A percentile compares a stretch with the other conserved stretches of the same genome.
Conservation (phyloP, 2,329 filamentous ascomycete genomes). For the Alternaria infectoria region DNA sequence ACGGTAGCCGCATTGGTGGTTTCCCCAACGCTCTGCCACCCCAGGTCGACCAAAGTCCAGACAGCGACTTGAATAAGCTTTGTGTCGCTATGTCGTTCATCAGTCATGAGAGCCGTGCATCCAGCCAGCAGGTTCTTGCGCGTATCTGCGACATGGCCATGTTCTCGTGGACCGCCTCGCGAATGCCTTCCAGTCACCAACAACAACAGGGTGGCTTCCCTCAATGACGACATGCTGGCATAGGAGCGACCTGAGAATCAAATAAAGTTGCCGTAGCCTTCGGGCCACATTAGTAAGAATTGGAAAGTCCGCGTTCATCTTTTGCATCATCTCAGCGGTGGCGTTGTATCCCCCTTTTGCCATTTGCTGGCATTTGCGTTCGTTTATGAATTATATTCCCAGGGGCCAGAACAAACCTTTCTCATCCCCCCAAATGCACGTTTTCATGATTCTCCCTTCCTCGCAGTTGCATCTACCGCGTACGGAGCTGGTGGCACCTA, state of each 20-base stretch:
- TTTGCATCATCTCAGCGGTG: constrained; percentile 12
- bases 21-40: constrained; percentile 51
- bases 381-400: constrained; percentile 9
- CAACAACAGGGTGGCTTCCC: constrained; percentile 1
- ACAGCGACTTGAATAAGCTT: constrained; percentile 52
- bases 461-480: constrained; percentile 5
- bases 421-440: background rate
- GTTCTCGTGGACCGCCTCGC: constrained; percentile 50
- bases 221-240: constrained; percentile 1
- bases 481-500: constrained; percentile 11
- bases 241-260: background rate
- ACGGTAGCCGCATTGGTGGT: constrained; percentile 65
- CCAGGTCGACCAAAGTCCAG: constrained; percentile 35
- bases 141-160: constrained; percentile 58
- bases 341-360: background rate
- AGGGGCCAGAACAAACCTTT: background rate
- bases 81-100: constrained; percentile 58
- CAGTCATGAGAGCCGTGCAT: constrained; percentile 53
- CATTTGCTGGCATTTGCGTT: constrained; percentile 1
- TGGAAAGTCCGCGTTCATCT: background rate
- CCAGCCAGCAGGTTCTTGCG: constrained; percentile 56
- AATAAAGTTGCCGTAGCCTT: background rate
- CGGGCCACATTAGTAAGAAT: background rate
- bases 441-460: background rate
- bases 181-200: constrained; percentile 16